These are phyloP conservation scores for Discostella stelligeroides DNA, from an alignment of 108 stramenopile genomes.

Conservation along the genomic window DNA sequence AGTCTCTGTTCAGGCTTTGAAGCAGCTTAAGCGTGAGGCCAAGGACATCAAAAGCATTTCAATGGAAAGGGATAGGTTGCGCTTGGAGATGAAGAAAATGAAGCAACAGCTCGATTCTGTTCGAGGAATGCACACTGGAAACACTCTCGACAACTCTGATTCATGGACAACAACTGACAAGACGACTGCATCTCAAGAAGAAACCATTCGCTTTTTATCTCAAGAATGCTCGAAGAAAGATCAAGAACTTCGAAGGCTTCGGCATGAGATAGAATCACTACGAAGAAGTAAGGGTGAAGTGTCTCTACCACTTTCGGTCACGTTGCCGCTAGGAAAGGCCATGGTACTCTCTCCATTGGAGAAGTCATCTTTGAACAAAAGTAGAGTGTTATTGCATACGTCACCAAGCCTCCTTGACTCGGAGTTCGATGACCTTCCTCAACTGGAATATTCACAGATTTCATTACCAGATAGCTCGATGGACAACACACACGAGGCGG, in stretches of 20 bases:
- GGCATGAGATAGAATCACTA: slow-evolving; percentile 45
- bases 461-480: slow-evolving; percentile 26
- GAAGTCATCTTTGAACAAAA: slow-evolving; percentile 8
- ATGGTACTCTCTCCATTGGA: slow-evolving; percentile 15
- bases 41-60: slow-evolving; percentile 53
- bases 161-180: slow-evolving; percentile 11
- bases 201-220: slow-evolving; percentile 34
- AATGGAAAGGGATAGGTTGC: slow-evolving; percentile 61
- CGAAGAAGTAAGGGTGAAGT: slow-evolving; percentile 35
- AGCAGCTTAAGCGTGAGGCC: slow-evolving; percentile 55
- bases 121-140: background rate
- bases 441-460: slow-evolving; percentile 35
- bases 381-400: slow-evolving; percentile 2
- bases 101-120: slow-evolving; percentile 46
- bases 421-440: slow-evolving; percentile 27
- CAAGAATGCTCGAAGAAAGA: slow-evolving; percentile 42
- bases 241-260: slow-evolving; percentile 39
- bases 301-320: slow-evolving; percentile 32
- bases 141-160: slow-evolving; percentile 5
- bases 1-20: slow-evolving; percentile 31
- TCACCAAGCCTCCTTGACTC: slow-evolving; percentile 47
- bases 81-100: slow-evolving; percentile 57
- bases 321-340: slow-evolving; percentile 10
- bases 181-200: slow-evolving; percentile 18
- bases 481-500: slow-evolving; percentile 9